Conservation (phyloP, 2,329 filamentous ascomycete genomes). For the Orbilia blumenaviensis region DNA sequence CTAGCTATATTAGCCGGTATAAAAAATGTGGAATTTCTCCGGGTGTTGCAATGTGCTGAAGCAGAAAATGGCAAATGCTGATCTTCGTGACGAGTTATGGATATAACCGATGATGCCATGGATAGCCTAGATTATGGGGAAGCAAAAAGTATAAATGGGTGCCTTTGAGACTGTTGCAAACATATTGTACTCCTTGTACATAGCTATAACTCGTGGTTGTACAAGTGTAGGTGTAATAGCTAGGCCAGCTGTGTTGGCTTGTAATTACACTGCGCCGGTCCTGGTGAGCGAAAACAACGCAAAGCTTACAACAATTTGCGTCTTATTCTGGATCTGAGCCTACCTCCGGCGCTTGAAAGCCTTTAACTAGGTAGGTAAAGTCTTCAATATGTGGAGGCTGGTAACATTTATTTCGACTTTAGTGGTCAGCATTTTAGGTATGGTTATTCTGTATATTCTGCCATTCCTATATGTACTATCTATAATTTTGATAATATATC, state of each 20-base stretch:
- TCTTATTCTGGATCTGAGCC: no score
- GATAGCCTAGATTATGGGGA: not conserved
- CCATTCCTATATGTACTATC: no score
- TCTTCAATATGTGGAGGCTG: constrained; percentile 28
- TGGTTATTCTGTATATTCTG: not conserved
- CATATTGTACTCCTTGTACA: no score
- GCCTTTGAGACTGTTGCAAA: not conserved
- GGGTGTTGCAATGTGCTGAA: not conserved
- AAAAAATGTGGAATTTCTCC: not conserved
- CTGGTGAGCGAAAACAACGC: constrained; percentile 3
- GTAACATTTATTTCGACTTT: not conserved
- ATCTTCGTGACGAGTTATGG: not conserved
- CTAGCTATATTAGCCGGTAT: constrained; percentile 1
- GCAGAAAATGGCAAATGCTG: not conserved
- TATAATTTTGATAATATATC: no score
- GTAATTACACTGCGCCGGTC: no score
- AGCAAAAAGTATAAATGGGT: constrained; percentile 17
- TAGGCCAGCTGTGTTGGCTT: no score
- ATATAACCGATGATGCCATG: constrained; percentile 14
- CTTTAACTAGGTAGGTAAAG: no score
- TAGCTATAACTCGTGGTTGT: no score
- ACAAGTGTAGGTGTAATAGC: no score
- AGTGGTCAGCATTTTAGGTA: constrained; percentile 10
- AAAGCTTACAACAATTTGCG: constrained; percentile 22
- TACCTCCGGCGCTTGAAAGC: no score